These are phyloP conservation scores for Diaporthe ampelina DNA, from an alignment of 2,329 filamentous ascomycete species.

Conservation along the genomic window DNA sequence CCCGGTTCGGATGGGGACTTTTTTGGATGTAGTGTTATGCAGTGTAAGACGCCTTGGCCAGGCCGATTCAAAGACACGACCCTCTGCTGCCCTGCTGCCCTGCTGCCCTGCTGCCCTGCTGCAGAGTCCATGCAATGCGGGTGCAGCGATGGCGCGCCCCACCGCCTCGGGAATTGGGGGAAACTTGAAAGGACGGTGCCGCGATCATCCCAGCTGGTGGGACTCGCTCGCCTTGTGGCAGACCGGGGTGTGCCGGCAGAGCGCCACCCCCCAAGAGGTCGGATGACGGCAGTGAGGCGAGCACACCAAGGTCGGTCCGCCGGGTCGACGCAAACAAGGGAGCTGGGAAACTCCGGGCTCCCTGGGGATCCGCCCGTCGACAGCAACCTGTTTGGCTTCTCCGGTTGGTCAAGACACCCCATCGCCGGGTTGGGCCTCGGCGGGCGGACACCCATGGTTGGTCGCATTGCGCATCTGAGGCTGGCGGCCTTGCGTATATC, in stretches of 20 bases:
- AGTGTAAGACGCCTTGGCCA: background rate
- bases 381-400: background rate
- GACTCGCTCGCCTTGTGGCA: conserved; percentile 25
- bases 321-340: background rate
- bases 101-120: conserved; percentile 8
- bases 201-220: conserved; percentile 4
- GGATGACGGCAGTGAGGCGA: conserved; percentile 34
- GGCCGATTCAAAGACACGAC: background rate
- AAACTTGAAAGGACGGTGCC: background rate
- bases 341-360: conserved; percentile 19
- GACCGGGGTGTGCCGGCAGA: conserved; percentile 11
- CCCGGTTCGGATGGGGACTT: conserved; percentile 17
- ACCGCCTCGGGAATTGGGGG: conserved; percentile 12
- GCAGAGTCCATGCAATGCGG: background rate
- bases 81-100: conserved; percentile 3
- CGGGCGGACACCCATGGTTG: conserved; percentile 13
- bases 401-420: background rate
- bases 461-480: conserved; percentile 13
- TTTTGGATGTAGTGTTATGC: background rate
- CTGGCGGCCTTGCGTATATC: background rate
- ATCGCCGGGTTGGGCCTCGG: background rate
- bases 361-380: background rate
- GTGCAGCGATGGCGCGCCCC: conserved; percentile 8
- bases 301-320: background rate
- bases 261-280: conserved; percentile 5